Percentiles rank a stretch among this genome's conserved stretches.
phyloP scores from a whole-genome alignment of 768 basidiomycete genomes.

The Pulveroboletus sp. region DNA sequence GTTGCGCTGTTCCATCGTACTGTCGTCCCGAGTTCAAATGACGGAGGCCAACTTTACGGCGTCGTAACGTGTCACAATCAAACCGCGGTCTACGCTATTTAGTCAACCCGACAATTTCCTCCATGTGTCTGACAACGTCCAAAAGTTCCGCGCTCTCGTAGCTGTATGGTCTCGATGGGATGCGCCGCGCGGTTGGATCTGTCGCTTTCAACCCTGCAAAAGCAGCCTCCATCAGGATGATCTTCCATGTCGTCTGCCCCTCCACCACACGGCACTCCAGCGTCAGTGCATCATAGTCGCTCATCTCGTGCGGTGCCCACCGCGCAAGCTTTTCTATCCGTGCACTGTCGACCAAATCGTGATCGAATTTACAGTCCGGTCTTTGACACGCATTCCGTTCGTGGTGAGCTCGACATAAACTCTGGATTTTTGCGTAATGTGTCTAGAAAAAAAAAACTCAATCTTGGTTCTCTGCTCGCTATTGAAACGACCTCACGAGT shows the following conservation, averaged over 20 bases:
- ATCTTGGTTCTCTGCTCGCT: neutral
- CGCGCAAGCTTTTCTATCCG: constrained; percentile 15
- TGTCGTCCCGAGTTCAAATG: neutral
- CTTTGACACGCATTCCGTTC: constrained; percentile 4
- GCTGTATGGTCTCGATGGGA: constrained; percentile 14
- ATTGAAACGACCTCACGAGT: neutral
- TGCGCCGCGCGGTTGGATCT: constrained; percentile 5
- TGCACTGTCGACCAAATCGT: constrained; percentile 13
- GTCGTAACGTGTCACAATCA: no score
- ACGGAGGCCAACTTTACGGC: no score
- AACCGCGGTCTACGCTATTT: no score
- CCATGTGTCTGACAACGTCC: constrained; percentile 17
- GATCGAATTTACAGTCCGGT: constrained; percentile 16
- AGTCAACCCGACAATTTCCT: constrained; percentile 6
- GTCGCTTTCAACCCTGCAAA: constrained; percentile 9
- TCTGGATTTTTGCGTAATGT: constrained; percentile 10
- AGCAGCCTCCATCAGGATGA: constrained; percentile 12
- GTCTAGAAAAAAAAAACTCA: constrained; percentile 7
- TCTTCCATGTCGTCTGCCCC: constrained; percentile 10
- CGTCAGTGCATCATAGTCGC: constrained; percentile 11
- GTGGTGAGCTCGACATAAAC: constrained; percentile 15
- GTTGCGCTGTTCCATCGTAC: constrained; percentile 55
- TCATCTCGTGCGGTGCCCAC: neutral
- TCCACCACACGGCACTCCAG: constrained; percentile 16
- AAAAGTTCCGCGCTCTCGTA: constrained; percentile 10